These are phyloP conservation scores for Prototheca stagnorum DNA, from an alignment of 163 green algal genomes.

Conservation along the genomic window DNA sequence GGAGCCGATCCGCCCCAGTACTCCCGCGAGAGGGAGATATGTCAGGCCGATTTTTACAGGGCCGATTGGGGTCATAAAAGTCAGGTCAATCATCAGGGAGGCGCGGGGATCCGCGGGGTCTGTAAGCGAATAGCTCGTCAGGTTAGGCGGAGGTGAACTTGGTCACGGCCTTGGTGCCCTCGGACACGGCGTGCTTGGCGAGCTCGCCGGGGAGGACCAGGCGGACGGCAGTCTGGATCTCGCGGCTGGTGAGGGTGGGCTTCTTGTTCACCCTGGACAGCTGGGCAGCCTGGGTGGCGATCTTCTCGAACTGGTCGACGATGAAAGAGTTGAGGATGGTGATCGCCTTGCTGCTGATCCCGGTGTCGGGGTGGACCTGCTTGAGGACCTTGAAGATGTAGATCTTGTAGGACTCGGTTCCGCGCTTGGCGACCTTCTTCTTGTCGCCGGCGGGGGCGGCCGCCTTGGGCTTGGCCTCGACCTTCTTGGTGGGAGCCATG, in stretches of 20 bases:
- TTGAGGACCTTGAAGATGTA: conserved; percentile 40
- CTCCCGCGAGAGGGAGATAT: too few species aligned
- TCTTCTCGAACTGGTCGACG: conserved; percentile 40
- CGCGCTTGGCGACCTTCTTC: not conserved
- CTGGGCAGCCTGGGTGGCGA: conserved; percentile 16
- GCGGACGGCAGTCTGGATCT: too few species aligned
- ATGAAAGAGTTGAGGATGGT: conserved; percentile 47
- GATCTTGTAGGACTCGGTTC: conserved; percentile 7
- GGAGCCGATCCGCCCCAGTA: too few species aligned
- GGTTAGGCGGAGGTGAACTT: conserved; percentile 1
- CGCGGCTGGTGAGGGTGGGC: conserved; percentile 19
- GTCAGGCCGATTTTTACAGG: too few species aligned
- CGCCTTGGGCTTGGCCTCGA: not conserved
- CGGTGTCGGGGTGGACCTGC: conserved; percentile 43
- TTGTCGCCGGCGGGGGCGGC: not conserved
- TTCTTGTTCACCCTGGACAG: conserved; percentile 30
- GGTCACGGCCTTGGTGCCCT: too few species aligned
- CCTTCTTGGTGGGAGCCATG: conserved; percentile 1
- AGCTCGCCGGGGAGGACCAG: conserved; percentile 60
- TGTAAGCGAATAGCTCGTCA: too few species aligned
- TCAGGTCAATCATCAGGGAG: too few species aligned
- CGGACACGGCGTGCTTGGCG: conserved; percentile 3
- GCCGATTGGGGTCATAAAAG: too few species aligned
- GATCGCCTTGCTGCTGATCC: conserved; percentile 40
- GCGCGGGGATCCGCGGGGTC: not conserved